A percentile compares a stretch with the other conserved stretches of the same genome.
phyloP scores from a whole-genome alignment of 225 moss, liverwort and hornwort species.

The Physcomitrium patens region DNA sequence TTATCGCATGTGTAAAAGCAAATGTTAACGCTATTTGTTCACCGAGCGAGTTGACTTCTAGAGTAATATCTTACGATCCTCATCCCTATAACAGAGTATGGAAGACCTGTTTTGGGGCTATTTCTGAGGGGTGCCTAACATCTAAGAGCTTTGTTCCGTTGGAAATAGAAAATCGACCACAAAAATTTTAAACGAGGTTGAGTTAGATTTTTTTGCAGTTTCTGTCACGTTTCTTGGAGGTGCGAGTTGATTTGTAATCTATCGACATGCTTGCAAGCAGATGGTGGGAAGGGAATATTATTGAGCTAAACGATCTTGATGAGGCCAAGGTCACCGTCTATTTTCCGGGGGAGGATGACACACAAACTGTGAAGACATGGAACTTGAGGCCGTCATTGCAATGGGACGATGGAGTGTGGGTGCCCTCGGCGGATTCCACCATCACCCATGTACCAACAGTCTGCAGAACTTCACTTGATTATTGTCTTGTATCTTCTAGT shows the following conservation, averaged over 20 bases:
- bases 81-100: too few relatives aligned
- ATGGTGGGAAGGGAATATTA: conserved; percentile 81
- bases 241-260: conserved; percentile 18
- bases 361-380: conserved; percentile 61
- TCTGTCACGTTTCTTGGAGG: not conserved
- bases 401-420: conserved; percentile 80
- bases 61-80: too few relatives aligned
- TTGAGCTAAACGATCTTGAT: conserved; percentile 57
- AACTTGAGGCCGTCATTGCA: conserved; percentile 74
- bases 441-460: conserved; percentile 34
- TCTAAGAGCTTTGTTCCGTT: too few relatives aligned
- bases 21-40: too few relatives aligned
- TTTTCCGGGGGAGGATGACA: conserved; percentile 83
- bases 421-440: conserved; percentile 39
- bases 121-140: not conserved
- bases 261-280: conserved; percentile 26
- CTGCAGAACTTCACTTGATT: not conserved
- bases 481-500: not conserved
- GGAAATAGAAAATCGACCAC: too few relatives aligned
- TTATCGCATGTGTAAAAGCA: too few relatives aligned
- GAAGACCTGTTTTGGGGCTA: too few relatives aligned
- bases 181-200: not conserved
- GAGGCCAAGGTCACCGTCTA: conserved; percentile 66
- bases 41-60: too few relatives aligned
- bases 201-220: not conserved